Evolutionary conservation across 768 basidiomycete genomes (phyloP), one percentile per base, ranked within the genome.

Genomic region (Daedalea quercina): DNA sequence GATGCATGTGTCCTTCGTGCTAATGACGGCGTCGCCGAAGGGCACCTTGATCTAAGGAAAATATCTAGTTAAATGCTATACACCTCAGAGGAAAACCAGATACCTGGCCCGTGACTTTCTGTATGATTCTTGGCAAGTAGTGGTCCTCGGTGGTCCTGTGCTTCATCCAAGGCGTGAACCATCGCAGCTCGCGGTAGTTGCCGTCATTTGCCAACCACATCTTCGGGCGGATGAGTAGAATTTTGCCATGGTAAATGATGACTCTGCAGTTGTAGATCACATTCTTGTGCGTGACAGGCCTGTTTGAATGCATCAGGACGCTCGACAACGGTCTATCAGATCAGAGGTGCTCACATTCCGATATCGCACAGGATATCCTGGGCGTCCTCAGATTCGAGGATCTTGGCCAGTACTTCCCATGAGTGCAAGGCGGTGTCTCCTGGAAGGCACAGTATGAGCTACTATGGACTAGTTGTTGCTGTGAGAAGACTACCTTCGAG

Each of bases 121-220:
- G 83, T 47, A 99, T 87, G 52, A 95, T 90, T 50, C 90, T 77
- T 0, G 96, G 96, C 6, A 99, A 75, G 60, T 84, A 91, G 63
- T 94, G 91, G 46, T 96, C 91, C 67, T 98, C 96, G 70, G 82
- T 86, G 65, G 93, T 79, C 26, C 85, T 79, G 64, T 90, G 89
- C 65, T 94, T 95, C 64, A 74, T 71, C 95, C 96, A 99, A 0
- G 96, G 94, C 1, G 95, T 93, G 62, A 99, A 99, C 67, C 92
- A 90, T 13, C 88, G 61, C 43, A 71, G 57, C 69, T 77, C 75
- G 59, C 96, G 87, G 67, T 99, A 99, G 65, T 98, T 98, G 3
- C 96, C 96, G 62, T 96, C 93, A 64, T 98, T 98, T 1, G 96
- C 96, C 43, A 99, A 76, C 96, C 96, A 99, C 94, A 99, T 94